Conservation (phyloP, 2,329 filamentous ascomycete genomes). For the Fusarium neocosmosporiellum region DNA sequence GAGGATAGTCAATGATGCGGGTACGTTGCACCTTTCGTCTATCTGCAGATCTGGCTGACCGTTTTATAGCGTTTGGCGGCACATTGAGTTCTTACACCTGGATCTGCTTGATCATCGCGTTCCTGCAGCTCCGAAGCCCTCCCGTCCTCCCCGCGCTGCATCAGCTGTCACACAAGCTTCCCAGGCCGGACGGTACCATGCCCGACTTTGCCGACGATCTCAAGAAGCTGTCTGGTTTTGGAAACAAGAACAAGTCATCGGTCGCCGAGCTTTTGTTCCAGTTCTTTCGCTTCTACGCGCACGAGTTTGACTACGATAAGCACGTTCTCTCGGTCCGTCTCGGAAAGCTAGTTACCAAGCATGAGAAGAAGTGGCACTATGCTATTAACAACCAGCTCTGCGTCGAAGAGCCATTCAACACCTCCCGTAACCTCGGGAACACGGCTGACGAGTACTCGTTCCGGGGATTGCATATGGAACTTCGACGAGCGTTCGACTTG, state of each 20-base stretch:
- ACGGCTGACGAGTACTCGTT: constrained; percentile 97
- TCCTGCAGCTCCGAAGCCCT: constrained; percentile 87
- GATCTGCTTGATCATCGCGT: constrained; percentile 98
- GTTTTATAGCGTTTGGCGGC: constrained; percentile 79
- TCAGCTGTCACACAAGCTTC: constrained; percentile 63
- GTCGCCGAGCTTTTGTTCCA: constrained; percentile 90
- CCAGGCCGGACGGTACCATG: constrained; percentile 71
- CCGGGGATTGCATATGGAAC: constrained; percentile 87
- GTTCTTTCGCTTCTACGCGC: constrained; percentile 94
- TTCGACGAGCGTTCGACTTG: constrained; percentile 87
- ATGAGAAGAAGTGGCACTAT: constrained; percentile 89
- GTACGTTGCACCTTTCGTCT: constrained; percentile 63
- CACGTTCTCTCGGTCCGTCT: constrained; percentile 86
- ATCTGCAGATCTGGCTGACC: constrained; percentile 30
- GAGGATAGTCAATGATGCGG: constrained; percentile 94
- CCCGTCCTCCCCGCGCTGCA: constrained; percentile 89
- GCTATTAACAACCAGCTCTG: constrained; percentile 85
- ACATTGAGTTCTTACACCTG: constrained; percentile 98
- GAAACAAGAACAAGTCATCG: constrained; percentile 82
- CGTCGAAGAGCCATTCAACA: constrained; percentile 97
- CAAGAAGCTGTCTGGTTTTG: constrained; percentile 77
- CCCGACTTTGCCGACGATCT: constrained; percentile 91
- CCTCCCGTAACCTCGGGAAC: constrained; percentile 88
- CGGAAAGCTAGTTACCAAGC: constrained; percentile 81
- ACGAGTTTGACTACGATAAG: constrained; percentile 91